phyloP scores from a whole-genome alignment of 2,329 filamentous ascomycete genomes.

The Clonostachys chloroleuca region DNA sequence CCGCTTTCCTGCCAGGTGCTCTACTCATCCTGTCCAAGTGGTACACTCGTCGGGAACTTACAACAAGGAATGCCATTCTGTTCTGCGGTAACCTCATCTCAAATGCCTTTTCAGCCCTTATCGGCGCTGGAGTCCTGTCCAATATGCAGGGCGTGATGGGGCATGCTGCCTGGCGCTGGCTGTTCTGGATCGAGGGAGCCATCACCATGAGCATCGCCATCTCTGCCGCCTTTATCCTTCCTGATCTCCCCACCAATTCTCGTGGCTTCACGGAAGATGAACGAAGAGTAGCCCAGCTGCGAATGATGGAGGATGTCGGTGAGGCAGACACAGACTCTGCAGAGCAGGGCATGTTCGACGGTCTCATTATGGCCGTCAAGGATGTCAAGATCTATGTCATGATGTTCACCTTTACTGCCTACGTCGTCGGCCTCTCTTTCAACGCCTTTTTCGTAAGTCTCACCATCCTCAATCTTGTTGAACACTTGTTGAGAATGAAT shows the following conservation, averaged over 20 bases:
- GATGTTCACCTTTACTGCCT: slow-evolving; percentile 58
- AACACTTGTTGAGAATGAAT: neutral
- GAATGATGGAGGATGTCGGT: slow-evolving; percentile 54
- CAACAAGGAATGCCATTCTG: slow-evolving; percentile 47
- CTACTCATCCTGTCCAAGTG: slow-evolving; percentile 25
- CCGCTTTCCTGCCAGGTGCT: slow-evolving; percentile 32
- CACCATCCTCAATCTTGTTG: too few relatives aligned
- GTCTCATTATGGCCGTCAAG: slow-evolving; percentile 53
- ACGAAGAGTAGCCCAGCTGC: slow-evolving; percentile 44
- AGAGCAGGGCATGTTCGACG: slow-evolving; percentile 43
- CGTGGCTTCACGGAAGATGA: slow-evolving; percentile 57
- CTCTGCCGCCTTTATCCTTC: slow-evolving; percentile 40
- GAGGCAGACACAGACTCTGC: slow-evolving; percentile 47
- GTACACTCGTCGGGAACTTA: slow-evolving; percentile 21
- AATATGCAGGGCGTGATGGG: slow-evolving; percentile 52
- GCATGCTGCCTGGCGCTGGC: slow-evolving; percentile 55
- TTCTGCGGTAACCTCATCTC: slow-evolving; percentile 58
- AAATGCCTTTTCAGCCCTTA: slow-evolving; percentile 54
- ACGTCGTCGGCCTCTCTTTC: slow-evolving; percentile 54
- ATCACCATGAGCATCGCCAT: slow-evolving; percentile 45
- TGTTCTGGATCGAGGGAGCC: slow-evolving; percentile 55
- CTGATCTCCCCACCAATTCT: slow-evolving; percentile 51
- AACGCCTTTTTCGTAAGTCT: slow-evolving; percentile 50
- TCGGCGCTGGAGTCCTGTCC: slow-evolving; percentile 53
- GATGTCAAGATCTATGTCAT: slow-evolving; percentile 60